A percentile compares a stretch with the other conserved stretches of the same genome.
phyloP scores from a whole-genome alignment of 495 filamentous ascomycete genomes.

The Jackrogersella minutella region DNA sequence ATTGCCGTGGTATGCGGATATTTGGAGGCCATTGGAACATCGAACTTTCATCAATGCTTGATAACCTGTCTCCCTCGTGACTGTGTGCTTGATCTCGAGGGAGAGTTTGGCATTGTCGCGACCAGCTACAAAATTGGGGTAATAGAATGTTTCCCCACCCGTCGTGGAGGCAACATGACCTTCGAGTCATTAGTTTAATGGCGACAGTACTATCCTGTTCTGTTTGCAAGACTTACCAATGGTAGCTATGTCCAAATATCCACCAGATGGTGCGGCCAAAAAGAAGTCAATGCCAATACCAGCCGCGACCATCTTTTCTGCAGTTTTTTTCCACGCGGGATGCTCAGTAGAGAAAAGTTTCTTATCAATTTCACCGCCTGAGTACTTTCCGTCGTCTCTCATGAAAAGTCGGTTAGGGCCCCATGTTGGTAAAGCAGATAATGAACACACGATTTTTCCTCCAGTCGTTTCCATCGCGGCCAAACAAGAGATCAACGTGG shows the following conservation, averaged over 20 bases:
- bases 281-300: constrained; percentile 95
- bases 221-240: constrained; percentile 68
- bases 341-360: constrained; percentile 92
- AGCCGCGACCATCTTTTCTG: constrained; percentile 85
- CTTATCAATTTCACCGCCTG: constrained; percentile 87
- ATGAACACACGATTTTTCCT: constrained; percentile 89
- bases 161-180: constrained; percentile 78
- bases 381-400: constrained; percentile 86
- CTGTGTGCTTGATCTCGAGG: constrained; percentile 83
- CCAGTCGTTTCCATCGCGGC: constrained; percentile 83
- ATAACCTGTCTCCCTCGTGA: constrained; percentile 93
- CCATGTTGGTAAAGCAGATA: constrained; percentile 85
- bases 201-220: neutral
- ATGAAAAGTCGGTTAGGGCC: constrained; percentile 84
- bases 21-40: constrained; percentile 95
- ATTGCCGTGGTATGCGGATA: constrained; percentile 92
- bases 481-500: constrained; percentile 81
- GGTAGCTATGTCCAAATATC: constrained; percentile 93
- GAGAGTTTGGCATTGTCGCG: constrained; percentile 85
- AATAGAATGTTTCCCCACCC: constrained; percentile 94
- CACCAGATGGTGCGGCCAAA: constrained; percentile 85
- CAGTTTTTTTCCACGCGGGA: constrained; percentile 80
- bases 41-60: constrained; percentile 98
- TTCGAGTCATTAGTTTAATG: constrained; percentile 44
- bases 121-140: constrained; percentile 90